These are phyloP conservation scores for Lycium ferocissimum DNA, from an alignment of 257 asterid genomes.

Conservation along the genomic window DNA sequence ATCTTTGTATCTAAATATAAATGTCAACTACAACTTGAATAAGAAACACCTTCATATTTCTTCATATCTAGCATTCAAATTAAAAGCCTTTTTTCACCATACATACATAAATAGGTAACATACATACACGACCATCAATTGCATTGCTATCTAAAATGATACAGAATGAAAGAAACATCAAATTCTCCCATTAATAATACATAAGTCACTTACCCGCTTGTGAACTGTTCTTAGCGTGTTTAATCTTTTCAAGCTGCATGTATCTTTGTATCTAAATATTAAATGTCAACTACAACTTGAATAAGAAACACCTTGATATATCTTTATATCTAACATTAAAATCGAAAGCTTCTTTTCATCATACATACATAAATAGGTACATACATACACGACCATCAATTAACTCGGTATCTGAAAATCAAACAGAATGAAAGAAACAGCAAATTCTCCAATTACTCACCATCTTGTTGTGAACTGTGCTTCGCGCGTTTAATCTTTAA, in stretches of 20 bases:
- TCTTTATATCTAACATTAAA: slow-evolving; percentile 10
- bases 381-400: neutral
- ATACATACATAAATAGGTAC: slow-evolving; percentile 15
- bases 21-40: neutral
- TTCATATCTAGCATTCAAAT: slow-evolving; percentile 11
- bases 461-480: neutral
- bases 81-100: neutral
- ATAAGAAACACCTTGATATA: slow-evolving; percentile 13
- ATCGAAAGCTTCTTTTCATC: neutral
- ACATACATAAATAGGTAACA: slow-evolving; percentile 7
- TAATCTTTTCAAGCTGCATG: slow-evolving; percentile 62
- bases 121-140: neutral
- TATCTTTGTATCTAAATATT: neutral
- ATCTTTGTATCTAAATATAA: neutral
- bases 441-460: neutral
- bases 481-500: too few relatives aligned
- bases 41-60: slow-evolving; percentile 18
- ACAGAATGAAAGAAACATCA: neutral
- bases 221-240: slow-evolving; percentile 54
- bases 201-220: slow-evolving; percentile 47
- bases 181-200: neutral
- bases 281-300: neutral
- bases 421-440: neutral
- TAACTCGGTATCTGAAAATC: neutral
- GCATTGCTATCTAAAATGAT: neutral